Conservation (phyloP, 345 rosid genomes). For the Passiflora organensis region DNA sequence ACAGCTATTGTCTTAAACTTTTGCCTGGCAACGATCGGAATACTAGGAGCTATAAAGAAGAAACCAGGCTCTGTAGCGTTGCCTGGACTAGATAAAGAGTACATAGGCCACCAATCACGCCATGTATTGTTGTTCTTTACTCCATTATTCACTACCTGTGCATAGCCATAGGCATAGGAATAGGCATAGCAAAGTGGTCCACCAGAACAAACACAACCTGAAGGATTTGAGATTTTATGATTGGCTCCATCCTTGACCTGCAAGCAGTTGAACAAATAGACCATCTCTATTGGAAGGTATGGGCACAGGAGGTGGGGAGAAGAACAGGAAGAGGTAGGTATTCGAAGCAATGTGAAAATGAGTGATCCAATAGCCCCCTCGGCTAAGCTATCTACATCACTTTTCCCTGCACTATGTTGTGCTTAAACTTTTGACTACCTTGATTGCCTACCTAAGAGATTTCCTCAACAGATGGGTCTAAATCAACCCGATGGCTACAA, state of each 20-base stretch:
- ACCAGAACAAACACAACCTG: slow-evolving; percentile 5
- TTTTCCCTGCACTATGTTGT: slow-evolving; percentile 22
- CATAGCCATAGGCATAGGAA: too few relatives aligned
- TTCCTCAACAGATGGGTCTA: slow-evolving; percentile 41
- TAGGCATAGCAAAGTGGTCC: slow-evolving; percentile 22
- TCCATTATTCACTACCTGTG: too few relatives aligned
- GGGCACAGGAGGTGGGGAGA: slow-evolving; percentile 1
- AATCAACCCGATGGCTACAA: slow-evolving; percentile 54
- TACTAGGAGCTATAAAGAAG: too few relatives aligned
- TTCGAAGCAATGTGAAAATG: slow-evolving; percentile 19
- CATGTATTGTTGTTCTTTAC: slow-evolving; percentile 11
- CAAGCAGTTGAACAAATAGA: slow-evolving; percentile 45
- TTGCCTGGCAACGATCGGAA: too few relatives aligned
- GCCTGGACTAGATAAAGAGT: too few relatives aligned
- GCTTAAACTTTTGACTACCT: slow-evolving; percentile 35
- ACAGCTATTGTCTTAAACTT: too few relatives aligned
- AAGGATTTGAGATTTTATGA: slow-evolving; percentile 33
- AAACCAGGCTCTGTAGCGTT: too few relatives aligned
- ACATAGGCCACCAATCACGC: slow-evolving; percentile 9
- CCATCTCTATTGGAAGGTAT: too few relatives aligned
- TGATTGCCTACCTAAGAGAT: slow-evolving; percentile 62
- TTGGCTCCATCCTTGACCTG: slow-evolving; percentile 38
- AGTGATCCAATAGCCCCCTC: slow-evolving; percentile 20
- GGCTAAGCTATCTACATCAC: slow-evolving; percentile 56
- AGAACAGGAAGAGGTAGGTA: slow-evolving; percentile 21